Evolutionary conservation across 2,329 filamentous ascomycete species (phyloP).

Genomic region (Drechmeria coniospora): DNA sequence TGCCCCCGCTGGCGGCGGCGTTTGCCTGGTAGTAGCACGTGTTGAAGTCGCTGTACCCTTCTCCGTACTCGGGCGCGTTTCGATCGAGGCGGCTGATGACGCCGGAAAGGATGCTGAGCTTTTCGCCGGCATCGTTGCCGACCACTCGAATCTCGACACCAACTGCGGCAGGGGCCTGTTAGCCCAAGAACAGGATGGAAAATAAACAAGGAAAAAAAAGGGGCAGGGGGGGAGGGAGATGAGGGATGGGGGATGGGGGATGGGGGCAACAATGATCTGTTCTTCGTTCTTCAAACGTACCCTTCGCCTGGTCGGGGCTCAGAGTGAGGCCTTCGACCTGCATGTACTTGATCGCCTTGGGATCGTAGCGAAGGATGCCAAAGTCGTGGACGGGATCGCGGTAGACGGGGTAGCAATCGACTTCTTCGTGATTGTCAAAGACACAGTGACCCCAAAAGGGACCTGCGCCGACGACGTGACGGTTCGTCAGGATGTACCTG

Average conservation of each 20-base stretch:
- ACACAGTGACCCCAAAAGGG: slow-evolving; percentile 98
- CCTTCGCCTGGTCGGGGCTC: slow-evolving; percentile 69
- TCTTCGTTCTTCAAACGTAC: too few relatives aligned
- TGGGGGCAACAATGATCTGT: too few relatives aligned
- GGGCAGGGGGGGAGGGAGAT: too few relatives aligned
- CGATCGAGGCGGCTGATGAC: slow-evolving; percentile 92
- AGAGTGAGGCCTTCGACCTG: slow-evolving; percentile 65
- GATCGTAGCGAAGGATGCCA: slow-evolving; percentile 90
- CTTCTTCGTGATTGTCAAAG: slow-evolving; percentile 96
- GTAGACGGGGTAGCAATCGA: slow-evolving; percentile 92
- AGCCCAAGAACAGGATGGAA: background rate
- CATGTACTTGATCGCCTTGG: slow-evolving; percentile 95
- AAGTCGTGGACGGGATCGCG: slow-evolving; percentile 98
- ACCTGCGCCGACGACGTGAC: slow-evolving; percentile 86
- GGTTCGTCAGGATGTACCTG: slow-evolving; percentile 69
- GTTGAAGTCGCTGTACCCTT: slow-evolving; percentile 97
- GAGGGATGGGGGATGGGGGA: too few relatives aligned
- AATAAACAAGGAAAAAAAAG: too few relatives aligned
- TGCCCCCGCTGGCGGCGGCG: slow-evolving; percentile 88
- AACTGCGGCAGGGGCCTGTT: slow-evolving; percentile 28
- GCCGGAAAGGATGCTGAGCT: slow-evolving; percentile 91
- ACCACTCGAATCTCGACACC: slow-evolving; percentile 93
- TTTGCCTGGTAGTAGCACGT: slow-evolving; percentile 95
- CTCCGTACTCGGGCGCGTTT: slow-evolving; percentile 94
- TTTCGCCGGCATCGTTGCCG: slow-evolving; percentile 96